phyloP scores from a whole-genome alignment of 306 rosid species.

The Sechiopsis laciniata region DNA sequence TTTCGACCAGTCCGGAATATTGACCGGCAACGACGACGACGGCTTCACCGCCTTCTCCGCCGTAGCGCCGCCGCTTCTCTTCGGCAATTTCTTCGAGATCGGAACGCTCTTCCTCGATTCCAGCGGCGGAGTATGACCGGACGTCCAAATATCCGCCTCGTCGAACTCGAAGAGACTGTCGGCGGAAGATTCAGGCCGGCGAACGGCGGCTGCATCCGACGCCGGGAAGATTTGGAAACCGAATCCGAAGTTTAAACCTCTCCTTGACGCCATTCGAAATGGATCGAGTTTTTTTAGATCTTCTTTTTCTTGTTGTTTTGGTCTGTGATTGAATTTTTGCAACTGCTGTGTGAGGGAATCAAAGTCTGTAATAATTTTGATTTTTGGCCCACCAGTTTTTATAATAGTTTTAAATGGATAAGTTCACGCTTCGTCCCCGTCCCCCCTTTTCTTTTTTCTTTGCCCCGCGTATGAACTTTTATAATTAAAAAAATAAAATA shows the following conservation, averaged over 20 bases:
- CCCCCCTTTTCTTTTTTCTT: slow-evolving; percentile 13
- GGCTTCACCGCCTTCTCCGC: slow-evolving; percentile 20
- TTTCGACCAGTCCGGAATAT: slow-evolving; percentile 81
- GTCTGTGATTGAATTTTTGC: background rate
- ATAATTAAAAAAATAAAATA: background rate
- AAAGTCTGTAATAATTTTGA: background rate
- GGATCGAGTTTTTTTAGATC: background rate
- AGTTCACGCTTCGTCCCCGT: slow-evolving; percentile 23
- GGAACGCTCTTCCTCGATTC: slow-evolving; percentile 20
- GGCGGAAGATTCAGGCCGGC: background rate
- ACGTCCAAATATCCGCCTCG: slow-evolving; percentile 51
- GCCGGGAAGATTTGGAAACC: slow-evolving; percentile 40
- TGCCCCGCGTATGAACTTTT: slow-evolving; percentile 22
- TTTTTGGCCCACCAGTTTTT: slow-evolving; percentile 18
- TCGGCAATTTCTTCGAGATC: slow-evolving; percentile 15
- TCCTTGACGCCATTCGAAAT: slow-evolving; percentile 65
- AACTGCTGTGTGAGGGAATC: background rate
- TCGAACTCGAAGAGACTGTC: slow-evolving; percentile 43
- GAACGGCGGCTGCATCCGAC: slow-evolving; percentile 12
- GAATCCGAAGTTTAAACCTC: slow-evolving; percentile 20
- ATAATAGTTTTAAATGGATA: slow-evolving; percentile 34
- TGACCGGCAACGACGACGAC: slow-evolving; percentile 58
- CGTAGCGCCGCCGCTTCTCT: background rate
- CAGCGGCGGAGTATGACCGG: background rate
- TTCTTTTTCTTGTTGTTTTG: background rate